Evolutionary conservation across 1,284 basidiomycete genomes (phyloP).

Genomic region (Athelia sp.): DNA sequence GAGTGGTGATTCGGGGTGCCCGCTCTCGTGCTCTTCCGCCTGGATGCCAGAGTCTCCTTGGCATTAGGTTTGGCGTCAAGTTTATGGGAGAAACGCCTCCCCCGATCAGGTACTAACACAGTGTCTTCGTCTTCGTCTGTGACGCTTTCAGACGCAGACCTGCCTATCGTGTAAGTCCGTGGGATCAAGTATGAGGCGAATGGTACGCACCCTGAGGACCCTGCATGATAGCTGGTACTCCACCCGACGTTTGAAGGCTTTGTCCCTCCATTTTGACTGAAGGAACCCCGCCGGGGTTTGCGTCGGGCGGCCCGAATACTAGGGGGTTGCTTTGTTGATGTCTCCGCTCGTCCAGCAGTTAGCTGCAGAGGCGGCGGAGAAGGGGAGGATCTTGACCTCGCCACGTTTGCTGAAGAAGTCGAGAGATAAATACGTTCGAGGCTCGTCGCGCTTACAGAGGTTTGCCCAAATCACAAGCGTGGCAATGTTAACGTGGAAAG

Average conservation of each 20-base stretch:
- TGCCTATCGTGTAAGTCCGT: slow-evolving; percentile 11
- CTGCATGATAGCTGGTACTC: slow-evolving; percentile 83
- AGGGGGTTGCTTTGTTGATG: slow-evolving; percentile 28
- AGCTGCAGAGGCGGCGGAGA: slow-evolving; percentile 55
- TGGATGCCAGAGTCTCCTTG: no score
- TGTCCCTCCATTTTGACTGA: slow-evolving; percentile 13
- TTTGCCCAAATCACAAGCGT: no score
- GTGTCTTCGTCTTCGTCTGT: slow-evolving; percentile 26
- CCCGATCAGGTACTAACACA: slow-evolving; percentile 17
- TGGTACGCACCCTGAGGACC: slow-evolving; percentile 59
- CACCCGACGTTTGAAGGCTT: slow-evolving; percentile 42
- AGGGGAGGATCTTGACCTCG: slow-evolving; percentile 72
- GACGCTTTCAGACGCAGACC: slow-evolving; percentile 23
- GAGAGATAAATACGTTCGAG: neutral
- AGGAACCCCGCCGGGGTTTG: slow-evolving; percentile 21
- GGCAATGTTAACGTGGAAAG: no score
- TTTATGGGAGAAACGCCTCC: slow-evolving; percentile 21
- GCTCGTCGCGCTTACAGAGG: neutral
- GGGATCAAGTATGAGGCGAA: slow-evolving; percentile 1
- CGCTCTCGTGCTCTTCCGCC: slow-evolving; percentile 5
- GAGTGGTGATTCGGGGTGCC: slow-evolving; percentile 12
- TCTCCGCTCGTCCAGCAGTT: slow-evolving; percentile 38
- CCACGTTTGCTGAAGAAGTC: slow-evolving; percentile 46
- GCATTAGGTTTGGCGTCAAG: no score
- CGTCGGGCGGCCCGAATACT: slow-evolving; percentile 32